These are phyloP conservation scores for Trebouxia sp. DNA, from an alignment of 139 green algal genomes.

Conservation along the genomic window DNA sequence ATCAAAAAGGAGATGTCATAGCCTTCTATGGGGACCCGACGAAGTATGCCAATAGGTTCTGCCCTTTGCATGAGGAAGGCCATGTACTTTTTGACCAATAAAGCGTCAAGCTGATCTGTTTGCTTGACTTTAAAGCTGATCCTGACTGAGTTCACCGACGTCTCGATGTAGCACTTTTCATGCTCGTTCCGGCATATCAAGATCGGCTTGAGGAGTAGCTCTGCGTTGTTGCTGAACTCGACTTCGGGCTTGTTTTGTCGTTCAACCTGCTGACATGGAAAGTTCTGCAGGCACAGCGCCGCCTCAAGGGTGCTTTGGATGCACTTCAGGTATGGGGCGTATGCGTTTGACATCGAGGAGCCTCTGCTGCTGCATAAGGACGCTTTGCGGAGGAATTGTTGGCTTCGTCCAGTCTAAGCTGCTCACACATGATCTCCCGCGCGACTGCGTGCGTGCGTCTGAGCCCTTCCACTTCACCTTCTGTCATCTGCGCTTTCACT, in stretches of 20 bases:
- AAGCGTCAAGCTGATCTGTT: slow-evolving; percentile 27
- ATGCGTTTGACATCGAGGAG: slow-evolving; percentile 11
- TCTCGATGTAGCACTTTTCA: slow-evolving; percentile 18
- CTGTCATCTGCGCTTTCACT: too few relatives aligned
- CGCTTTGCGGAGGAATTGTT: too few relatives aligned
- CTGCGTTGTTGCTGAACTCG: slow-evolving; percentile 12
- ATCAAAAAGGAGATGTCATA: slow-evolving; percentile 27
- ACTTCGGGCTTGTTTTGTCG: slow-evolving; percentile 27
- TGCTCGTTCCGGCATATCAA: slow-evolving; percentile 25
- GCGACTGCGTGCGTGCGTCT: too few relatives aligned
- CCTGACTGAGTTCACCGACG: slow-evolving; percentile 12
- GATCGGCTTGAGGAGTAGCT: slow-evolving; percentile 27
- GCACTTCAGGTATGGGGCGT: slow-evolving; percentile 7
- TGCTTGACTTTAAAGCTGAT: slow-evolving; percentile 25
- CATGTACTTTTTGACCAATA: slow-evolving; percentile 28
- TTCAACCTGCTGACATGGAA: slow-evolving; percentile 27
- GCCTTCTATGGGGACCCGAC: background rate
- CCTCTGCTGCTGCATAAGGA: too few relatives aligned
- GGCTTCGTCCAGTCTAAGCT: too few relatives aligned
- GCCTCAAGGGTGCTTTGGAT: background rate
- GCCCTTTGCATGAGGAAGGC: slow-evolving; percentile 29
- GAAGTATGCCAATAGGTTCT: slow-evolving; percentile 8
- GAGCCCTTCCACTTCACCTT: too few relatives aligned
- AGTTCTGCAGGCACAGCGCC: slow-evolving; percentile 24
- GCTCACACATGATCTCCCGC: too few relatives aligned